Evolutionary conservation across 768 basidiomycete species (phyloP).

Genomic region (Rubroboletus pulcherrimus): DNA sequence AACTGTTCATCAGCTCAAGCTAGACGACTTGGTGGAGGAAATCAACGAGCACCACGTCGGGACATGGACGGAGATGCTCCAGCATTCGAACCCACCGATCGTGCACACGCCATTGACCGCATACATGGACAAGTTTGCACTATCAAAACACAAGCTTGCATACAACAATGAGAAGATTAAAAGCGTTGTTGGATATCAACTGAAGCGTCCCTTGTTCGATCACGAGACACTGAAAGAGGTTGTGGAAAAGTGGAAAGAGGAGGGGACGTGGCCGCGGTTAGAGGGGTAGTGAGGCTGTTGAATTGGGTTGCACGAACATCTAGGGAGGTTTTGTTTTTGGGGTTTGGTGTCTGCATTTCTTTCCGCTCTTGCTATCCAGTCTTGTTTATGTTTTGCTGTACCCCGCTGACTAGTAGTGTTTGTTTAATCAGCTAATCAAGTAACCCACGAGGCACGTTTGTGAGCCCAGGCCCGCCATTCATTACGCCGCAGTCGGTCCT

Average conservation of each 20-base stretch:
- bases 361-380: constrained; percentile 3
- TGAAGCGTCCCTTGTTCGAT: constrained; percentile 60
- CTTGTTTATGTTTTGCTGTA: constrained; percentile 23
- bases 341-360: constrained; percentile 16
- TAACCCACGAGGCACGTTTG: too few species aligned
- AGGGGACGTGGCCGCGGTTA: constrained; percentile 42
- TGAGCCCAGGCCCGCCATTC: too few species aligned
- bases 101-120: constrained; percentile 68
- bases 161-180: constrained; percentile 74
- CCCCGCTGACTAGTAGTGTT: constrained; percentile 23
- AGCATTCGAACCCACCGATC: constrained; percentile 65
- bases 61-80: constrained; percentile 81
- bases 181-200: constrained; percentile 62
- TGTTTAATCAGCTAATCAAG: constrained; percentile 22
- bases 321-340: constrained; percentile 15
- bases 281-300: constrained; percentile 10
- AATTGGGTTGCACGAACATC: constrained; percentile 3
- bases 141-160: constrained; percentile 66
- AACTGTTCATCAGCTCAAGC: constrained; percentile 43
- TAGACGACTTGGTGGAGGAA: constrained; percentile 72
- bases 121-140: constrained; percentile 72
- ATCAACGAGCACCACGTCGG: constrained; percentile 82
- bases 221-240: constrained; percentile 62
- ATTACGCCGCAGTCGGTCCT: too few species aligned
- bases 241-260: constrained; percentile 77